Evolutionary conservation across 2,329 filamentous ascomycete species (phyloP).

Genomic region (Diplodia scrobiculata): DNA sequence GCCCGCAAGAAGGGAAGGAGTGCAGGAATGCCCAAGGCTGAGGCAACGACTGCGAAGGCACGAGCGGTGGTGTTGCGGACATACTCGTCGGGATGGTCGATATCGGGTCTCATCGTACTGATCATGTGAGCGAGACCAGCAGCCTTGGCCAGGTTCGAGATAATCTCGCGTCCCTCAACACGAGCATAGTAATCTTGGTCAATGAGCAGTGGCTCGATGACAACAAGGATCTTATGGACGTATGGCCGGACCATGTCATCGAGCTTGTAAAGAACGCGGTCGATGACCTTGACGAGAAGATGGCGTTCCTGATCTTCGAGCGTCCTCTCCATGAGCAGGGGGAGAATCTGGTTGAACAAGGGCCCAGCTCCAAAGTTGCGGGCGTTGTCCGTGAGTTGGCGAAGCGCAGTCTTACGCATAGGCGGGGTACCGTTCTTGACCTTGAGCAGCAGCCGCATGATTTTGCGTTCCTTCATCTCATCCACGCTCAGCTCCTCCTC

Average conservation of each 20-base stretch:
- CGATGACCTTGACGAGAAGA: constrained; percentile 97
- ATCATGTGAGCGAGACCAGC: constrained; percentile 98
- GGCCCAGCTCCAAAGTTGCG: constrained; percentile 91
- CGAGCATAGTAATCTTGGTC: constrained; percentile 99
- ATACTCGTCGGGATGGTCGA: constrained; percentile 97
- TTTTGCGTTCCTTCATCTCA: constrained; percentile 95
- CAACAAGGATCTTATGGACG: constrained; percentile 96
- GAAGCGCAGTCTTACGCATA: constrained; percentile 96
- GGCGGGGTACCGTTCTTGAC: constrained; percentile 99
- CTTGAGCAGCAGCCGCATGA: constrained; percentile 94
- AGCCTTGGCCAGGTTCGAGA: constrained; percentile 95
- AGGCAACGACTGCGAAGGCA: constrained; percentile 96
- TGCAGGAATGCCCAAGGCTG: constrained; percentile 91
- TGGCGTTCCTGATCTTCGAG: constrained; percentile 97
- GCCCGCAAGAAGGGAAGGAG: constrained; percentile 92
- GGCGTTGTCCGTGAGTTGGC: constrained; percentile 96
- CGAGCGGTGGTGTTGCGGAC: constrained; percentile 96
- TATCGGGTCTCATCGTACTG: constrained; percentile 97
- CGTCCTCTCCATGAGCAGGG: constrained; percentile 96
- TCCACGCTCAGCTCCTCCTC: constrained; percentile 89
- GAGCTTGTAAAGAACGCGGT: constrained; percentile 96
- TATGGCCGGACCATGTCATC: constrained; percentile 95
- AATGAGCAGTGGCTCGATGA: constrained; percentile 98
- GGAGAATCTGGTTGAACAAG: constrained; percentile 95
- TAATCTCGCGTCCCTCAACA: constrained; percentile 97